A percentile compares a stretch with the other conserved stretches of the same genome.
phyloP scores from a whole-genome alignment of 1,284 basidiomycete genomes.

The Stereum hirsutum region DNA sequence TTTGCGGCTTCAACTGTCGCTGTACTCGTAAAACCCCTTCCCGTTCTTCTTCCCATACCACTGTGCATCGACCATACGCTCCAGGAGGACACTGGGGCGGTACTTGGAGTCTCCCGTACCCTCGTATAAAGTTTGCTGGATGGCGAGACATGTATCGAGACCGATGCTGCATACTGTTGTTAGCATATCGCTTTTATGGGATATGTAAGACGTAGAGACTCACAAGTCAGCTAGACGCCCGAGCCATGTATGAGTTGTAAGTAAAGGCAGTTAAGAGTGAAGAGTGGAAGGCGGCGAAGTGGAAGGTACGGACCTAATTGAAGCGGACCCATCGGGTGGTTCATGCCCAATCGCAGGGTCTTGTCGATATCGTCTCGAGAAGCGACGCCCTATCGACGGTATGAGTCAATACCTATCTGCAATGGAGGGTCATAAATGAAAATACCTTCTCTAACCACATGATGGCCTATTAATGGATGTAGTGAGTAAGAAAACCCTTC shows the following conservation, averaged over 20 bases:
- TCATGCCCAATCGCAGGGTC: constrained; percentile 90
- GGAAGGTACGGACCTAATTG: constrained; percentile 61
- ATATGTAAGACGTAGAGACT: constrained; percentile 19
- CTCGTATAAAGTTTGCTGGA: constrained; percentile 81
- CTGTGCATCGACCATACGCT: constrained; percentile 94
- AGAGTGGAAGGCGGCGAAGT: background rate
- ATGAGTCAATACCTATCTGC: background rate
- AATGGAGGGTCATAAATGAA: background rate
- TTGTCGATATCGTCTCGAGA: constrained; percentile 94
- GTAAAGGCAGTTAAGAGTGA: no score
- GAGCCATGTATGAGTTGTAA: no score
- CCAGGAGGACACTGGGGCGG: constrained; percentile 83
- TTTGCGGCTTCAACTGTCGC: constrained; percentile 4
- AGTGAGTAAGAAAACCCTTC: constrained; percentile 22
- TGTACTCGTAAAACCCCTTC: constrained; percentile 83
- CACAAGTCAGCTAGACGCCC: constrained; percentile 78
- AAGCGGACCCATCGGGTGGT: constrained; percentile 91
- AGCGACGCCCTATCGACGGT: constrained; percentile 58
- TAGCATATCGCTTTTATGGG: constrained; percentile 7
- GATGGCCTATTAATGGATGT: constrained; percentile 57
- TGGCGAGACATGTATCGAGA: constrained; percentile 84
- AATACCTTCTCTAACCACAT: constrained; percentile 84
- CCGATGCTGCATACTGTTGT: constrained; percentile 57
- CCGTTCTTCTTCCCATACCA: constrained; percentile 92
- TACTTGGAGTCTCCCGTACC: constrained; percentile 97